Base-by-base conservation (phyloP, 768 basidiomycete species). In the Auricularia auricula-judae region DNA sequence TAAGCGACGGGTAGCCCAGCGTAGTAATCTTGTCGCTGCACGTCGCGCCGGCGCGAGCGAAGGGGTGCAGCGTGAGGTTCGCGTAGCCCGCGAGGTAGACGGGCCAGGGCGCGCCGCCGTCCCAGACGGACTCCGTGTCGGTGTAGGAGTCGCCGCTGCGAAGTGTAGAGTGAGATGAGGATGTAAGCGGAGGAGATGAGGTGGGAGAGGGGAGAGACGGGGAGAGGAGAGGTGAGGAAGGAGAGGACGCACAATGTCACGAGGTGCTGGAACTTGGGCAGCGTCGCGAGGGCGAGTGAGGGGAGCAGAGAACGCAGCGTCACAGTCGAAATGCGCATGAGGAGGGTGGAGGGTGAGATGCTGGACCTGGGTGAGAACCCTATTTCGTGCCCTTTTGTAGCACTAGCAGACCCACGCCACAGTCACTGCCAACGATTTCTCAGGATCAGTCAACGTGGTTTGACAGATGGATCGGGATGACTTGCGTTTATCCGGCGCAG, bases 31-130 rank as follows among this genome's bases (percentile, higher is more conserved):
- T 59, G 71, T 87, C 86, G 3, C 84, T 86, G 71, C 86, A 89
- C 0, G 84, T 83, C 12, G 84, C 87, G 0, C 87, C 87, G 1
- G 84, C 77, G 11, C 78, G 76, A 0, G 87, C 86, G 72, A 79
- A 80, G 34, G 63, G 54, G 23, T 65, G 16, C 29, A 67, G 65
- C 7, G 56, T 59, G 14, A 35, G 23, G 23, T 34, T 34, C 7
- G 56, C 8, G 34, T 59, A 23, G 29, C 8, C 29, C 10, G 56
- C 34, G 29, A 23, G 16, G 18, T 29, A 59, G 14, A 33, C 18
- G 5, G 56, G 56, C 56, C 56, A 59, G 1, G 56, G 4, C 12
- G 34, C 29, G 4, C 56, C 56, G 12, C 56, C 56, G 63, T 79
- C 76, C 0, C 75, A 76, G n/a, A 74, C 66, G 39, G 66, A 64